A percentile compares a stretch with the other conserved stretches of the same genome.
These are phyloP conservation scores for Colletotrichum truncatum DNA, from an alignment of 2,329 filamentous ascomycete genomes.

Conservation along the genomic window DNA sequence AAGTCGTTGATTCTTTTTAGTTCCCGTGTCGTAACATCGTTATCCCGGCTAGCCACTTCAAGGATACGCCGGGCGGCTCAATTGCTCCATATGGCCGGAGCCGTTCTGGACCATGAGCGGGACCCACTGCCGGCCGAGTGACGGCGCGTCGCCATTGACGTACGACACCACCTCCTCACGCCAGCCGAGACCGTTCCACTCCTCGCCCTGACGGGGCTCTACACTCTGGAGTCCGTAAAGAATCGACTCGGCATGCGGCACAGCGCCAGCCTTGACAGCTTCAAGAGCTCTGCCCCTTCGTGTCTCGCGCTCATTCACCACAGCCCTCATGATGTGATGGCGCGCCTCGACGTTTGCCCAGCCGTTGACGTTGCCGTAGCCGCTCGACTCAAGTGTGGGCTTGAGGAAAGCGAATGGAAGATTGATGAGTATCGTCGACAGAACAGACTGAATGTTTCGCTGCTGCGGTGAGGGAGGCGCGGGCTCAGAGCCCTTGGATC, in stretches of 20 bases:
- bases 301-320: conserved; percentile 66
- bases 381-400: conserved; percentile 69
- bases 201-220: conserved; percentile 48
- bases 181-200: conserved; percentile 61
- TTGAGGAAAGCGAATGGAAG: conserved; percentile 75
- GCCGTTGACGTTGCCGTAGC: conserved; percentile 59
- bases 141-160: conserved; percentile 50
- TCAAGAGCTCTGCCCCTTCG: conserved; percentile 59
- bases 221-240: conserved; percentile 46
- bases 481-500: conserved; percentile 39
- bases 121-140: conserved; percentile 55
- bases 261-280: conserved; percentile 46
- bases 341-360: conserved; percentile 59
- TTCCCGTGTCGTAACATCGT: conserved; percentile 30
- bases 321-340: conserved; percentile 56
- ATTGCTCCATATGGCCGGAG: background rate
- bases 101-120: conserved; percentile 39
- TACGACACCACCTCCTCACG: conserved; percentile 51
- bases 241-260: conserved; percentile 46
- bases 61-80: conserved; percentile 25
- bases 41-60: conserved; percentile 23
- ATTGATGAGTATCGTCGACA: conserved; percentile 76
- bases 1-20: conserved; percentile 16
- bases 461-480: conserved; percentile 5
- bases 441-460: conserved; percentile 49